Evolutionary conservation across 1,284 basidiomycete species (phyloP).

Genomic region (Trametes hirsuta): DNA sequence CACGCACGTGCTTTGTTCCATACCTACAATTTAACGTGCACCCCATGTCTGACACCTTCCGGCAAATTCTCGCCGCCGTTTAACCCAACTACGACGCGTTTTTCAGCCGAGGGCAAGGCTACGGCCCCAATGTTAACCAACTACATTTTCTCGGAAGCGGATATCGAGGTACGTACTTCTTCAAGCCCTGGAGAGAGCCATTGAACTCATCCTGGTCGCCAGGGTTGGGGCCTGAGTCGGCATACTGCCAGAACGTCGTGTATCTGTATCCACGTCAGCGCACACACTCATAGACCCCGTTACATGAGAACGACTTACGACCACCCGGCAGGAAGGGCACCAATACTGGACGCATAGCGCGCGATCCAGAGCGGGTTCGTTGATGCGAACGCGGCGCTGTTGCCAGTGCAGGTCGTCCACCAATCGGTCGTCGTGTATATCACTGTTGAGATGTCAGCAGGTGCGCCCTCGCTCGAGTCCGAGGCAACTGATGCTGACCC

Average conservation of each 20-base stretch:
- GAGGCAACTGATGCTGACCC: constrained; percentile 24
- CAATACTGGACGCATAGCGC: constrained; percentile 49
- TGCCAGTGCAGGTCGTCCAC: constrained; percentile 71
- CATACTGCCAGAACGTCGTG: constrained; percentile 68
- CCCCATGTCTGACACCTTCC: no score
- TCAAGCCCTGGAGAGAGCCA: constrained; percentile 42
- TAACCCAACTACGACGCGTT: neutral
- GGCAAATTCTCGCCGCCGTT: no score
- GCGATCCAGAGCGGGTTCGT: constrained; percentile 67
- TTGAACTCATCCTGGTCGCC: constrained; percentile 63
- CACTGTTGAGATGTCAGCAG: constrained; percentile 33
- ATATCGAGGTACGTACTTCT: constrained; percentile 29
- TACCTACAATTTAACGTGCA: no score
- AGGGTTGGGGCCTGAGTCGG: constrained; percentile 52
- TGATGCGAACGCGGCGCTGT: constrained; percentile 50
- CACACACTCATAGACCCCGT: neutral
- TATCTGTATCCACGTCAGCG: constrained; percentile 34
- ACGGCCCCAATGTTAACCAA: neutral
- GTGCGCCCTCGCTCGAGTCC: neutral
- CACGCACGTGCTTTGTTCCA: no score
- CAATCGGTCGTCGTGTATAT: constrained; percentile 70
- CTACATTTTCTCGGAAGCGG: neutral
- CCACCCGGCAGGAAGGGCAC: constrained; percentile 62
- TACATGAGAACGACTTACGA: constrained; percentile 23
- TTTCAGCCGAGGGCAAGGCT: constrained; percentile 13